These are phyloP conservation scores for Didymella keratinophila DNA, from an alignment of 2,329 filamentous ascomycete species.

Conservation along the genomic window DNA sequence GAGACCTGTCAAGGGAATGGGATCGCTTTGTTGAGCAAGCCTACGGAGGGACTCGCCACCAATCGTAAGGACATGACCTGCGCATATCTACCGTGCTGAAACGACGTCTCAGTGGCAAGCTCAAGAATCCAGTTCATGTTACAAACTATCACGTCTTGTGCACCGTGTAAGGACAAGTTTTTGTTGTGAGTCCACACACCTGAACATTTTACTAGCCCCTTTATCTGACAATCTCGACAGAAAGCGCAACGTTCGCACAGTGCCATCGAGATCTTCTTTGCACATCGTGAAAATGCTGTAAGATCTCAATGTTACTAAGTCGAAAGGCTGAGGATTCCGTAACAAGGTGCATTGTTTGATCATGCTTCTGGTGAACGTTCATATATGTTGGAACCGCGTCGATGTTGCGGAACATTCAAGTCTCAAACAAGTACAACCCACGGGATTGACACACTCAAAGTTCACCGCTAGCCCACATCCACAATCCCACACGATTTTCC, in stretches of 20 bases:
- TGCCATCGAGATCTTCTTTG: neutral
- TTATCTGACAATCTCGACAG: neutral
- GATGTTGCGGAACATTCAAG: neutral
- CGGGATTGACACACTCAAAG: neutral
- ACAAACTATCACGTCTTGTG: too few species aligned
- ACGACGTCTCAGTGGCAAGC: too few species aligned
- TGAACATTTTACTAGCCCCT: neutral
- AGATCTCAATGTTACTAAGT: neutral
- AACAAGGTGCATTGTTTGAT: slow-evolving; percentile 3
- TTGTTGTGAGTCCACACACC: neutral
- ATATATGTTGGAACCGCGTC: neutral
- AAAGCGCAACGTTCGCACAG: neutral
- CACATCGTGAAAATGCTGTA: neutral
- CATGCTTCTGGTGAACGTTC: neutral
- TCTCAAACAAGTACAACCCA: neutral
- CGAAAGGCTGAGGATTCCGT: neutral
- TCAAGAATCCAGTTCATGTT: neutral
- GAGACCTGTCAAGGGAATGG: neutral
- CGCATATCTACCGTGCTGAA: too few species aligned
- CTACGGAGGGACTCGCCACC: neutral
- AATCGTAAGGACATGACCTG: neutral
- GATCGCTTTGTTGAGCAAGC: neutral
- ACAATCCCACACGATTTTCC: neutral
- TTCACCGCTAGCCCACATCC: neutral
- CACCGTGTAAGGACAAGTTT: neutral